phyloP scores from a whole-genome alignment of 495 filamentous ascomycete genomes.

The Letharia columbiana region DNA sequence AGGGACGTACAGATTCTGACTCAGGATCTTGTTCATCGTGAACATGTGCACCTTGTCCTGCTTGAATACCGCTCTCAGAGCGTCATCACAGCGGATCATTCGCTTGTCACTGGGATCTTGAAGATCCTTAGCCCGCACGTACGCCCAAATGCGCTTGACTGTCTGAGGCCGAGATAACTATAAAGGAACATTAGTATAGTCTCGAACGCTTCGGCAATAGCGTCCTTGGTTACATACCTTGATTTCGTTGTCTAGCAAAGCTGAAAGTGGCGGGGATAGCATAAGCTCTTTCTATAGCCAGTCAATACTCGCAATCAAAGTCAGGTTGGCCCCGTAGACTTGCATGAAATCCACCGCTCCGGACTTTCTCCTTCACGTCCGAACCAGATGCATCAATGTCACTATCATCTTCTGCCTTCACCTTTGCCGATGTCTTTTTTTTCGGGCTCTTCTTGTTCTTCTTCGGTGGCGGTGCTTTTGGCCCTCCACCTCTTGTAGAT shows the following conservation, averaged over 20 bases:
- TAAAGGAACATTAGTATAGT: conserved; percentile 6
- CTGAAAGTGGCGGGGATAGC: conserved; percentile 57
- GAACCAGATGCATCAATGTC: conserved; percentile 59
- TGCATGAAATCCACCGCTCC: conserved; percentile 62
- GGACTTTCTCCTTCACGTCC: conserved; percentile 50
- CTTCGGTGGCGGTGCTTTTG: conserved; percentile 53
- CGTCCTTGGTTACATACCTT: conserved; percentile 38
- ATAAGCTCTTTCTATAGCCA: conserved; percentile 51
- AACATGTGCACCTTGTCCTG: conserved; percentile 93
- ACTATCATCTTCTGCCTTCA: conserved; percentile 71
- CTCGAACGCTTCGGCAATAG: neutral
- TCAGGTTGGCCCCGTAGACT: conserved; percentile 23
- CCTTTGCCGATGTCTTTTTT: conserved; percentile 63
- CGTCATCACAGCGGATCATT: conserved; percentile 86
- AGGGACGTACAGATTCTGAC: conserved; percentile 54
- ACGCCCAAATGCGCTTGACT: conserved; percentile 90
- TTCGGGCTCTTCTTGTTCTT: conserved; percentile 47
- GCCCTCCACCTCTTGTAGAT: conserved; percentile 56
- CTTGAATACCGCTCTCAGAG: conserved; percentile 83
- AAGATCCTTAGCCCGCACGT: conserved; percentile 77
- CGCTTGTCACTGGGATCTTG: conserved; percentile 88
- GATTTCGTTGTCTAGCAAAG: conserved; percentile 51
- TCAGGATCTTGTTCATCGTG: conserved; percentile 83
- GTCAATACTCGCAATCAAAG: neutral
- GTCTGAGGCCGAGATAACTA: conserved; percentile 88